Evolutionary conservation across 208 protist genomes (phyloP), one percentile per base, ranked within the genome.

Genomic region (Wallacemonas sp.): DNA sequence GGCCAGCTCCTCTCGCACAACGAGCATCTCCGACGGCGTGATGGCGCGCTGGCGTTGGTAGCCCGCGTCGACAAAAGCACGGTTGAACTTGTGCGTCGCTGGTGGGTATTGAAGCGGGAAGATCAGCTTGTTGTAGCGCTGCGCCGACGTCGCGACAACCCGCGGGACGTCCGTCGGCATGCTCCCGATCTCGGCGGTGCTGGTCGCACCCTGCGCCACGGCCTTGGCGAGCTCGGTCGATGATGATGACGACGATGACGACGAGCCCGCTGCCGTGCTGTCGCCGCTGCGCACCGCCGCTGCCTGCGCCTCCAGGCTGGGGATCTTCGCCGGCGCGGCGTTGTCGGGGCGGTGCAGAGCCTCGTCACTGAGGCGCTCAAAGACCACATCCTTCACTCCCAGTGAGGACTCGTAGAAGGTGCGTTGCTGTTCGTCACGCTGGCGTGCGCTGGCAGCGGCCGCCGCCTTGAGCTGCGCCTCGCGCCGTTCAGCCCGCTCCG

Each of bases 341-440:
- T 70, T 94, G 0, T 80, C 57, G 5, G 85, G 85, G 12, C 82
- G 81, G 68, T 92, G 85, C 33, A 95, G 72, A 1, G 84, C 89
- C 70, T 95, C 85, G 24, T 95, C 89, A 49, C 85, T 92, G 23
- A 95, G 60, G 0, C 89, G 89, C 66, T 95, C 89, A 68, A 92
- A 92, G 5, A 95, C 89, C 8, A 92, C 81, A 54, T 95, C 89
- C 60, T 92, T 90, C 33, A 95, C 61, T n/a, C 74, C 71, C 11
- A 95, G 79, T 1, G 83, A 80, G 21, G 81, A 74, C 27, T 85
- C 55, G 69, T 95, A 81, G 11, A 95, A 62, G 48, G 81, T 47
- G 12, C 70, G 75, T 71, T 95, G 89, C 58, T 79, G 77, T 19
- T 30, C 39, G 56, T 92, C 89, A 2, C 86, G 78, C 39, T 68